Conservation (phyloP, 1,284 basidiomycete species). For the Trametes sp. region DNA sequence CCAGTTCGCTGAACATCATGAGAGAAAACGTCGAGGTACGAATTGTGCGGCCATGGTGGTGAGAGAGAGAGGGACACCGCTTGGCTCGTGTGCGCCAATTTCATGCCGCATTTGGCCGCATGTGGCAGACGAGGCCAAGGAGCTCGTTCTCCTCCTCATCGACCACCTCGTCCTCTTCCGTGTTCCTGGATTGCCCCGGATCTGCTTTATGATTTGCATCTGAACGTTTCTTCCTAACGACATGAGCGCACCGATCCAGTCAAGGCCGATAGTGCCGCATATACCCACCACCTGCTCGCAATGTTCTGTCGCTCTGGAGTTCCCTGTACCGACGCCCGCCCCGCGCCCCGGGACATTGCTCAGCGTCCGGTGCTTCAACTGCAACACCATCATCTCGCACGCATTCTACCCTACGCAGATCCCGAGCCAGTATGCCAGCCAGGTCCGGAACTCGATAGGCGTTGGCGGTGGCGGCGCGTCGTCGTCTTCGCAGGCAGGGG, state of each 20-base stretch:
- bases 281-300: conserved; percentile 67
- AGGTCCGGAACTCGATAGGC: conserved; percentile 14
- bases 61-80: conserved; percentile 53
- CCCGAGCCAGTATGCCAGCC: conserved; percentile 36
- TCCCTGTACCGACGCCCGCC: conserved; percentile 71
- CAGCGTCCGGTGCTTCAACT: conserved; percentile 75
- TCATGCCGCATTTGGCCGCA: neutral
- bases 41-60: conserved; percentile 55
- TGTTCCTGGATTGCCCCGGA: neutral
- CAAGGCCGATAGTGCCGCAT: conserved; percentile 69
- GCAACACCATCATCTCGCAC: conserved; percentile 63
- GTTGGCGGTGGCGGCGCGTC: conserved; percentile 36
- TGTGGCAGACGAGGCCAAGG: neutral
- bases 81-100: conserved; percentile 13
- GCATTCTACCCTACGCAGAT: conserved; percentile 71
- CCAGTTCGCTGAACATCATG: no score
- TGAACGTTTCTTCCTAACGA: neutral
- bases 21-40: conserved; percentile 65
- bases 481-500: conserved; percentile 33
- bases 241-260: conserved; percentile 50
- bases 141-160: neutral
- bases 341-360: conserved; percentile 72
- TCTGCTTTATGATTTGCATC: neutral
- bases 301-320: conserved; percentile 76
- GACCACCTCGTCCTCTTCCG: neutral